Evolutionary conservation across 108 stramenopile species (phyloP).

Genomic region (Stephanodiscus triporus): DNA sequence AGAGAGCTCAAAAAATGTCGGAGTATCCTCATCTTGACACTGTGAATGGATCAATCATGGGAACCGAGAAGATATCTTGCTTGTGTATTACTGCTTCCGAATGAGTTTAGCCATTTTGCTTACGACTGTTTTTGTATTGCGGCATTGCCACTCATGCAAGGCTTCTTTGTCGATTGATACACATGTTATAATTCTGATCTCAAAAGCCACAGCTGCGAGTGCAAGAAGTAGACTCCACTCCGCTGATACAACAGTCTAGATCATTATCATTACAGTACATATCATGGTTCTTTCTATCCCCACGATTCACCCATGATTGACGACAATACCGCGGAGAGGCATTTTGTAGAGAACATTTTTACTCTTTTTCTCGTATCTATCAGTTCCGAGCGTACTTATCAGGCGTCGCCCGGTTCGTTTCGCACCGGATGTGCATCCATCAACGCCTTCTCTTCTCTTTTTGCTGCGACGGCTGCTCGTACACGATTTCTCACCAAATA

Average conservation of each 20-base stretch:
- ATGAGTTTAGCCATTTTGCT: background rate
- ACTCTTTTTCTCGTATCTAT: background rate
- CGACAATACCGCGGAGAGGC: background rate
- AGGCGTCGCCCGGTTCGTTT: background rate
- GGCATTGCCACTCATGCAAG: background rate
- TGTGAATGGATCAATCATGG: background rate
- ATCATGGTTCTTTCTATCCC: background rate
- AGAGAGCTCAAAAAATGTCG: no score
- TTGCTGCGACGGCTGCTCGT: constrained; percentile 34
- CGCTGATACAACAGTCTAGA: background rate
- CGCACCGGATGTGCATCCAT: background rate
- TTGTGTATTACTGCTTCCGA: background rate
- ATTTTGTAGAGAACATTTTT: background rate
- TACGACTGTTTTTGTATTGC: background rate
- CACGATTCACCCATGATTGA: background rate
- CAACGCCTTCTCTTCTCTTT: constrained; percentile 17
- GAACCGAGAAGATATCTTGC: background rate
- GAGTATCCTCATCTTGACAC: background rate
- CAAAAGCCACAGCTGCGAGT: background rate
- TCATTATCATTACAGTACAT: background rate
- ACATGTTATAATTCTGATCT: no score
- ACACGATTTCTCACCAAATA: constrained; percentile 45
- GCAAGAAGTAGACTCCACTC: background rate
- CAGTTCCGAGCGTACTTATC: background rate
- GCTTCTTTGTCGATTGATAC: background rate